Evolutionary conservation across 2,329 filamentous ascomycete genomes (phyloP).

Genomic region (Nemania sp.): DNA sequence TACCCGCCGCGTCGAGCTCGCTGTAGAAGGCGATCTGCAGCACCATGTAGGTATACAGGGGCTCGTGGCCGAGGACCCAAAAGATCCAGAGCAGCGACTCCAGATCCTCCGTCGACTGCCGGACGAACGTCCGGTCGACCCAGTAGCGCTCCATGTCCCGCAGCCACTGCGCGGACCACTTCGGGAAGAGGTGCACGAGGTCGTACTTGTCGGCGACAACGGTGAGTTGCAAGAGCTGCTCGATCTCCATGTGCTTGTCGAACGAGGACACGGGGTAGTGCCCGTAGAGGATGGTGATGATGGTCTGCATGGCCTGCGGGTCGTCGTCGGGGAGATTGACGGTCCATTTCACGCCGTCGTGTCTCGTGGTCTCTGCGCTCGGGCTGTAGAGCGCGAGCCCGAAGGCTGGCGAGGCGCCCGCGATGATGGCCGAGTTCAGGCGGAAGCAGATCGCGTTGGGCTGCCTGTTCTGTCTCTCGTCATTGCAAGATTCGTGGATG

Average conservation of each 20-base stretch:
- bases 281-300: conserved; percentile 23
- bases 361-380: neutral
- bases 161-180: conserved; percentile 22
- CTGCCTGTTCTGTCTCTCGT: neutral
- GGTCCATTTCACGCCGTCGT: conserved; percentile 9
- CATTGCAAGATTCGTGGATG: neutral
- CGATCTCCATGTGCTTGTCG: conserved; percentile 8
- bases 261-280: neutral
- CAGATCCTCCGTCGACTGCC: conserved; percentile 15
- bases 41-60: conserved; percentile 25
- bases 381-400: conserved; percentile 17
- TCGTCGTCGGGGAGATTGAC: conserved; percentile 21
- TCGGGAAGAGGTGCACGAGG: conserved; percentile 7
- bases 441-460: conserved; percentile 7
- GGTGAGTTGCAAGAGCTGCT: conserved; percentile 16
- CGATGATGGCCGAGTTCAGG: conserved; percentile 14
- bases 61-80: conserved; percentile 26
- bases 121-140: conserved; percentile 5
- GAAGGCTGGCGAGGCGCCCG: conserved; percentile 15
- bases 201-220: conserved; percentile 27
- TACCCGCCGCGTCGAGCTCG: conserved; percentile 10
- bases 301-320: conserved; percentile 19
- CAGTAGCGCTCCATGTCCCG: conserved; percentile 21
- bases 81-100: conserved; percentile 25
- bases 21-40: conserved; percentile 21